Percentiles rank a stretch among this genome's conserved stretches.
phyloP scores from a whole-genome alignment of 352 stramenopile genomes.

The Hyphochytrium catenoides region DNA sequence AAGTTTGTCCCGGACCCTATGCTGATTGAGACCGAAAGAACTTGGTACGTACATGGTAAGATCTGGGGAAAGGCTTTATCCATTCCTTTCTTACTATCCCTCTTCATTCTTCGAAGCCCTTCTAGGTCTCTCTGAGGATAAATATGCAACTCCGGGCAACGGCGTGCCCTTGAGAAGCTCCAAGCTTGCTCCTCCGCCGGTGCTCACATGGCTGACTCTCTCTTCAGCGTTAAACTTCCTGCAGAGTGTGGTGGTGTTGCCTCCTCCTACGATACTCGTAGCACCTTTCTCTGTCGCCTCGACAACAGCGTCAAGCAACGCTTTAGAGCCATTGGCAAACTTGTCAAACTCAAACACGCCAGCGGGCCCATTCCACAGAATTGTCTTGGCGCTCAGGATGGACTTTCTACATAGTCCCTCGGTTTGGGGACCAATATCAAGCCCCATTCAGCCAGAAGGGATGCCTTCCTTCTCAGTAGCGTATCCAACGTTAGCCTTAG shows the following conservation, averaged over 20 bases:
- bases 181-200: slow-evolving; percentile 80
- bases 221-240: no score
- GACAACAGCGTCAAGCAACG: slow-evolving; percentile 48
- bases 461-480: slow-evolving; percentile 33
- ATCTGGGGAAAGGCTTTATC: no score
- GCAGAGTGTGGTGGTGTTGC: no score
- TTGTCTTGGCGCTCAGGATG: slow-evolving; percentile 28
- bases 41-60: no score
- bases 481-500: slow-evolving; percentile 44
- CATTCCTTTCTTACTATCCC: no score
- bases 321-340: slow-evolving; percentile 50
- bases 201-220: slow-evolving; percentile 68
- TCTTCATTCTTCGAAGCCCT: no score
- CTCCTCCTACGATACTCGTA: slow-evolving; percentile 71
- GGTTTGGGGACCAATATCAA: slow-evolving; percentile 67
- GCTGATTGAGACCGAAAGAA: no score
- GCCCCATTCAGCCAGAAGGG: slow-evolving; percentile 58
- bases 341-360: slow-evolving; percentile 80
- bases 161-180: slow-evolving; percentile 95
- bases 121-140: no score
- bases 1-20: no score
- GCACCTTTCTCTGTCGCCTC: slow-evolving; percentile 50
- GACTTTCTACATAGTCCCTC: slow-evolving; percentile 20
- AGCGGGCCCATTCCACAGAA: slow-evolving; percentile 87
- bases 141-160: slow-evolving; percentile 93